phyloP scores from a whole-genome alignment of 768 basidiomycete genomes.

The Leccinum fibrillosum region DNA sequence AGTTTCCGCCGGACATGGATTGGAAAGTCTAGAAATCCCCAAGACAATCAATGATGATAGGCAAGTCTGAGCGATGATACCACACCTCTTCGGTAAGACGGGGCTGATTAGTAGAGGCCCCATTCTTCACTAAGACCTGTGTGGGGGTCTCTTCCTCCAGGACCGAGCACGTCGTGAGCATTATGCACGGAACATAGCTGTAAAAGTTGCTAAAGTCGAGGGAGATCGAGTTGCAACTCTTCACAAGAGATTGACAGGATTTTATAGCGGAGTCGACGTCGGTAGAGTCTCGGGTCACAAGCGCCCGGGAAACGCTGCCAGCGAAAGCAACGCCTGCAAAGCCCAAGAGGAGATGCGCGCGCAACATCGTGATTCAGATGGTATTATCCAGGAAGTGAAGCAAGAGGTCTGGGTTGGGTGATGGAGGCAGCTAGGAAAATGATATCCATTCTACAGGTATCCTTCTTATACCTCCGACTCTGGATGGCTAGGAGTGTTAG shows the following conservation, averaged over 20 bases:
- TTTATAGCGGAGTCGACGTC: neutral
- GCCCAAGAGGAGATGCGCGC: neutral
- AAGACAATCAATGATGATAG: neutral
- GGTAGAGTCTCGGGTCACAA: conserved; percentile 9
- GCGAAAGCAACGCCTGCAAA: conserved; percentile 5
- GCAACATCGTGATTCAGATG: neutral
- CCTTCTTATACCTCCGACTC: neutral
- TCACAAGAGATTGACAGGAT: conserved; percentile 17
- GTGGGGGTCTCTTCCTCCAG: conserved; percentile 1
- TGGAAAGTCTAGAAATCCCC: conserved; percentile 12
- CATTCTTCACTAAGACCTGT: neutral
- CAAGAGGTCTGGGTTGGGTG: neutral
- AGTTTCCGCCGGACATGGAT: conserved; percentile 18
- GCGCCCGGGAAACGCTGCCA: neutral
- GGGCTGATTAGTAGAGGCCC: conserved; percentile 17
- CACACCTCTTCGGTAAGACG: conserved; percentile 16
- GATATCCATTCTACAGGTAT: neutral
- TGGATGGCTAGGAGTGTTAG: neutral
- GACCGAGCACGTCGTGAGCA: conserved; percentile 16
- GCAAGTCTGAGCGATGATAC: neutral
- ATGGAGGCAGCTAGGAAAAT: too few species aligned
- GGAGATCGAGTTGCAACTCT: conserved; percentile 17
- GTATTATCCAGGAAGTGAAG: neutral
- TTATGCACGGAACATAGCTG: conserved; percentile 17
- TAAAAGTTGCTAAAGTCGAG: conserved; percentile 20